Conservation (phyloP, 2,329 filamentous ascomycete genomes). For the Exutisphaerella laricina region DNA sequence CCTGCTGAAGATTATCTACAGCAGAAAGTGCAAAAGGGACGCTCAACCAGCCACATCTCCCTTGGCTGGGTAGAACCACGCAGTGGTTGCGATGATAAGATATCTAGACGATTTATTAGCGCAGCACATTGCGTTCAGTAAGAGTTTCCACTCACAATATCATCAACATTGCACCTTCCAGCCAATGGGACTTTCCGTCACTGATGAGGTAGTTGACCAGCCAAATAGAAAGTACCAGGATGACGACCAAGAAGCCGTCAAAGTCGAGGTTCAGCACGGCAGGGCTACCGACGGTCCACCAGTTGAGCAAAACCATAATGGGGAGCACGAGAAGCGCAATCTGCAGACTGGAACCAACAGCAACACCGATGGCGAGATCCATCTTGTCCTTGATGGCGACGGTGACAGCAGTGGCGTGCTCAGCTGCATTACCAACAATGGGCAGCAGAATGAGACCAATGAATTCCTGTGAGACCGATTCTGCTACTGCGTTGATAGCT, state of each 20-base stretch:
- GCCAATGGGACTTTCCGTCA: conserved; percentile 44
- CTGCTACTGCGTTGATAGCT: conserved; percentile 52
- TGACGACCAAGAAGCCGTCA: conserved; percentile 77
- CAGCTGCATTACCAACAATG: conserved; percentile 61
- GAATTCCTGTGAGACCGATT: conserved; percentile 52
- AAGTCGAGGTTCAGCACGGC: conserved; percentile 69
- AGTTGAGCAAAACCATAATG: conserved; percentile 56
- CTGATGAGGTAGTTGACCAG: conserved; percentile 59
- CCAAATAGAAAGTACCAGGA: conserved; percentile 52
- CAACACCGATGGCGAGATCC: conserved; percentile 62
- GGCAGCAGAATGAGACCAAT: conserved; percentile 59
- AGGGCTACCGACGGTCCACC: conserved; percentile 47
- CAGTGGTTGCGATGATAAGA: conserved; percentile 56
- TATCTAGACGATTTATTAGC: conserved; percentile 34
- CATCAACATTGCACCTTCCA: conserved; percentile 54
- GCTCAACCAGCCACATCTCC: conserved; percentile 18
- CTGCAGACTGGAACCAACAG: conserved; percentile 61
- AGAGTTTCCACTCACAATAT: conserved; percentile 13
- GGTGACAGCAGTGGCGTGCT: conserved; percentile 59
- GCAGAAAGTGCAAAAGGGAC: too few species aligned
- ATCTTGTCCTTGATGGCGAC: conserved; percentile 62
- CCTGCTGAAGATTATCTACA: too few species aligned
- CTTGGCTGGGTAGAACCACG: conserved; percentile 44
- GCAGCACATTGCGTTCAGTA: too few species aligned
- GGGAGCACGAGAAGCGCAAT: conserved; percentile 59